Conservation (phyloP, 75 land plant genomes). For the Azolla pinnata region DNA sequence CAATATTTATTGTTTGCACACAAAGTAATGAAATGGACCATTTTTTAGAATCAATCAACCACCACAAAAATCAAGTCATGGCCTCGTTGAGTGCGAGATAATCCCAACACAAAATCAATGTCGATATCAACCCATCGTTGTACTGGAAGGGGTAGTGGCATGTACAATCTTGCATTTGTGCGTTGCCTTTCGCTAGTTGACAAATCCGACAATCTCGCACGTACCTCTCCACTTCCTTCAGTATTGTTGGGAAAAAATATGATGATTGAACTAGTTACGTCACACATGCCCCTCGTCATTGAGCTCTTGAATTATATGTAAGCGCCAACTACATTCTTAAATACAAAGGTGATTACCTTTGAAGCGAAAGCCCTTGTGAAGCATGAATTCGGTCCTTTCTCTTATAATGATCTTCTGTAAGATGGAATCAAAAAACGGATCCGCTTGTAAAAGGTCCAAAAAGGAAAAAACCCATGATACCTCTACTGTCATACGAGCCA, state of each 20-base stretch:
- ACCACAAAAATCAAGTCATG: slow-evolving; percentile 15
- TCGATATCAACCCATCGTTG: background rate
- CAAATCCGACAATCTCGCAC: slow-evolving; percentile 7
- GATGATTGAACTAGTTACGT: background rate
- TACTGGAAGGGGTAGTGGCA: slow-evolving; percentile 8
- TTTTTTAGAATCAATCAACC: slow-evolving; percentile 14
- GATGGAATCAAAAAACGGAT: background rate
- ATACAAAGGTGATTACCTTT: slow-evolving; percentile 13
- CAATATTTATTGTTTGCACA: background rate
- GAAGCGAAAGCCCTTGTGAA: slow-evolving; percentile 19
- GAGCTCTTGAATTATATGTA: background rate
- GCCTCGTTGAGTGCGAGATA: slow-evolving; percentile 8
- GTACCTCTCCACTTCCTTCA: slow-evolving; percentile 1
- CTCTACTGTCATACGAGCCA: slow-evolving; percentile 1
- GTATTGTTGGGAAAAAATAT: slow-evolving; percentile 12
- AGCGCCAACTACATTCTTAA: slow-evolving; percentile 2
- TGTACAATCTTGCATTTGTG: slow-evolving; percentile 10
- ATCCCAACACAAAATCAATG: slow-evolving; percentile 14
- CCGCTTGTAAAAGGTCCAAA: background rate
- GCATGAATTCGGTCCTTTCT: background rate
- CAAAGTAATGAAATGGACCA: slow-evolving; percentile 15
- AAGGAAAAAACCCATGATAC: background rate
- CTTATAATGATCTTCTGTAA: background rate
- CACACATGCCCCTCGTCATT: slow-evolving; percentile 17
- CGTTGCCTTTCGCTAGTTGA: slow-evolving; percentile 9